Evolutionary conservation across 305 asterid genomes (phyloP).

Genomic region (Fraxinus albicans): DNA sequence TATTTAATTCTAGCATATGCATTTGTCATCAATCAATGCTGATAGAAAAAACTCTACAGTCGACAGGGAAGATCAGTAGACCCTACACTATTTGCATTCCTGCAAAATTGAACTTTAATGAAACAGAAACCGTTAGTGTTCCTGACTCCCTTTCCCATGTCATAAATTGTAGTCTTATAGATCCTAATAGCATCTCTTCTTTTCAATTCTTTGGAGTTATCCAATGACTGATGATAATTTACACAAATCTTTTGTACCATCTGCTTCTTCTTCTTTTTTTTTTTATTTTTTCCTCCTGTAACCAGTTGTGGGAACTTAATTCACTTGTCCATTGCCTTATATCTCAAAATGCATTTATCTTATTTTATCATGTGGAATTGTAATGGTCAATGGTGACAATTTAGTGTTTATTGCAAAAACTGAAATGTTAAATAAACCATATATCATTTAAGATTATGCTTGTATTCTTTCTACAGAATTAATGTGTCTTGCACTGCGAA

Average conservation of each 20-base stretch:
- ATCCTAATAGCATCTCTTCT: not conserved
- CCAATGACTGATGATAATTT: not conserved
- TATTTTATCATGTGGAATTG: not conserved
- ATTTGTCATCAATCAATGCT: conserved; percentile 6
- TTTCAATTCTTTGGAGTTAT: not conserved
- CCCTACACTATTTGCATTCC: conserved; percentile 21
- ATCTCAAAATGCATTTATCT: not conserved
- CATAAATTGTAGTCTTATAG: not conserved
- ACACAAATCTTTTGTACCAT: not conserved
- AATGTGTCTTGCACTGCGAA: no score
- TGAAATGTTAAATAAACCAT: not conserved
- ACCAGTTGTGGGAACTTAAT: not conserved
- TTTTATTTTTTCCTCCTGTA: not conserved
- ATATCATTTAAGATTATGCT: not conserved
- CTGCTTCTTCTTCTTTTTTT: not conserved
- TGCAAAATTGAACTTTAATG: conserved; percentile 17
- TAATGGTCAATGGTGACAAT: not conserved
- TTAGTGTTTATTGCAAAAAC: not conserved
- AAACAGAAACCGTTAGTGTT: not conserved
- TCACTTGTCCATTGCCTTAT: not conserved
- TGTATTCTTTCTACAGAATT: not conserved
- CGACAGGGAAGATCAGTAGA: conserved; percentile 14
- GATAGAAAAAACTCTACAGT: conserved; percentile 8
- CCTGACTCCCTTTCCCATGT: no score
- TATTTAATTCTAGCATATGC: not conserved